These are phyloP conservation scores for Metarhizium rileyi DNA, from an alignment of 2,329 filamentous ascomycete genomes.

Conservation along the genomic window DNA sequence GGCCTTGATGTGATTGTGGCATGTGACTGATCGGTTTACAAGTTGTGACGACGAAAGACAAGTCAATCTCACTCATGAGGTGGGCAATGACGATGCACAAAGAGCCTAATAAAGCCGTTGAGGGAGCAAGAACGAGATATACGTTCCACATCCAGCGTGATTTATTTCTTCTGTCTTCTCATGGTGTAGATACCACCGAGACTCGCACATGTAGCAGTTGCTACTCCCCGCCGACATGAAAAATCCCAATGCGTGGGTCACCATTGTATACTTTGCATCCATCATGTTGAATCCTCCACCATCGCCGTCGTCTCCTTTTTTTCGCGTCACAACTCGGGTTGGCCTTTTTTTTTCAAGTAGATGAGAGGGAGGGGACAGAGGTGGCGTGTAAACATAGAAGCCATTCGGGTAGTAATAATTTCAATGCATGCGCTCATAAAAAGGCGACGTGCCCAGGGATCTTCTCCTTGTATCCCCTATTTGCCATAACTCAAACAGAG, in stretches of 20 bases:
- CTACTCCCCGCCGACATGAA: not conserved
- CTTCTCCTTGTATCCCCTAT: not conserved
- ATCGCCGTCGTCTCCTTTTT: slow-evolving; percentile 14
- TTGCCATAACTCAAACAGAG: not conserved
- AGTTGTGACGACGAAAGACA: no score
- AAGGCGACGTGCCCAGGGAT: slow-evolving; percentile 6
- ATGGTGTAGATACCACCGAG: not conserved
- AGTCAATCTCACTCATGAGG: no score
- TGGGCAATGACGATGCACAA: not conserved
- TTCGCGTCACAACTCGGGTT: slow-evolving; percentile 16
- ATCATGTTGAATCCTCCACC: not conserved
- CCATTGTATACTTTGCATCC: slow-evolving; percentile 2
- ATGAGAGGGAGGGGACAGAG: slow-evolving; percentile 8
- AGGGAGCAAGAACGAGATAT: not conserved
- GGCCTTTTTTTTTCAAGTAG: slow-evolving; percentile 14
- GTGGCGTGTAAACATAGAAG: not conserved
- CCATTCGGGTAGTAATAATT: slow-evolving; percentile 11
- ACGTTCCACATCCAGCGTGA: not conserved
- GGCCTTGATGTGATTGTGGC: slow-evolving; percentile 10
- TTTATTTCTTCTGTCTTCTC: not conserved
- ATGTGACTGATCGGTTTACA: no score
- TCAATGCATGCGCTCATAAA: slow-evolving; percentile 16
- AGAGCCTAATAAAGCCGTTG: not conserved
- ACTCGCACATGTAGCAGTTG: not conserved
- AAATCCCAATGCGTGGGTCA: slow-evolving; percentile 1